Percentiles rank a stretch among this genome's conserved stretches.
Evolutionary conservation across 164 flowering plant species (phyloP).

Genomic region (Saururus chinensis): DNA sequence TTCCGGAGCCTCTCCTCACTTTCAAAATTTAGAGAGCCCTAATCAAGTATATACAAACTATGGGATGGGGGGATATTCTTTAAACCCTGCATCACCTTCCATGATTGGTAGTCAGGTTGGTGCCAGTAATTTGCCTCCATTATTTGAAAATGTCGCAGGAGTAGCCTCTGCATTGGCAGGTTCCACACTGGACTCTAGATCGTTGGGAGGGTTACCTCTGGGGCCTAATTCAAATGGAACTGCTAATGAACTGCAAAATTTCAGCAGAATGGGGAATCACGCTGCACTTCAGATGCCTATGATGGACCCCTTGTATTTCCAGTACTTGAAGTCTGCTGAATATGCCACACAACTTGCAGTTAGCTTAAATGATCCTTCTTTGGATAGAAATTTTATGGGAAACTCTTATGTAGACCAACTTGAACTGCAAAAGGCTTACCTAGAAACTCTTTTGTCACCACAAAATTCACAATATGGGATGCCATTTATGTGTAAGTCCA

Average conservation of each 20-base stretch:
- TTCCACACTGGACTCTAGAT: slow-evolving; percentile 42
- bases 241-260: slow-evolving; percentile 45
- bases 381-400: slow-evolving; percentile 42
- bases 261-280: slow-evolving; percentile 43
- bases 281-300: slow-evolving; percentile 29
- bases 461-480: slow-evolving; percentile 61
- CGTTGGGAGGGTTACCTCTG: slow-evolving; percentile 37
- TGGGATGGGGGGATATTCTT: slow-evolving; percentile 38
- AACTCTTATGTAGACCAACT: slow-evolving; percentile 45
- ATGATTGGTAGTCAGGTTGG: slow-evolving; percentile 49
- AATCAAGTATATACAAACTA: slow-evolving; percentile 33
- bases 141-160: slow-evolving; percentile 46
- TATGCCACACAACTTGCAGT: slow-evolving; percentile 52
- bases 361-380: slow-evolving; percentile 32
- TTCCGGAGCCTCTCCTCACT: slow-evolving; percentile 30
- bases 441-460: slow-evolving; percentile 44
- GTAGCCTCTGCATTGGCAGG: slow-evolving; percentile 51
- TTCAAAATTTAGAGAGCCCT: slow-evolving; percentile 31
- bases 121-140: slow-evolving; percentile 40
- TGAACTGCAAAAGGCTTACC: slow-evolving; percentile 71
- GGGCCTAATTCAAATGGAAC: slow-evolving; percentile 44
- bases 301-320: slow-evolving; percentile 61
- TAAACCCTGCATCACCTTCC: slow-evolving; percentile 50
- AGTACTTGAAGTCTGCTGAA: slow-evolving; percentile 56
- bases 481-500: slow-evolving; percentile 47